Conservation (phyloP, 805 yeast species). For the Candida sakaeoensis region DNA sequence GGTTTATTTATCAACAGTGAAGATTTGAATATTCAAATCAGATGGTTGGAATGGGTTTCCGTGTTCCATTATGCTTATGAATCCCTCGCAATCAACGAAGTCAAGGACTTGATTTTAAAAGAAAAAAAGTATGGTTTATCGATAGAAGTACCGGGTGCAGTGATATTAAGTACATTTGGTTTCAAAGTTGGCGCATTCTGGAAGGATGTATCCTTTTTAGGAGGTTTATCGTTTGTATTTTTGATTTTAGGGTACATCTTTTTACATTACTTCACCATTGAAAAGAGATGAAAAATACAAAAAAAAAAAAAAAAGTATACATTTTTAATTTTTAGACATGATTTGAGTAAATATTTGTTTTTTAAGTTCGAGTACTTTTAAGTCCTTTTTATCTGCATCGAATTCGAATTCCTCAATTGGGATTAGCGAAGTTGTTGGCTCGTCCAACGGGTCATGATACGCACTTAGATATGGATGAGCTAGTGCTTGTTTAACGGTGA, state of each 20-base stretch:
- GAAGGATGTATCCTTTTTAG: constrained; percentile 60
- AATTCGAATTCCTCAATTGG: constrained; percentile 24
- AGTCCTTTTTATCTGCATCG: constrained; percentile 61
- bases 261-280: constrained; percentile 70
- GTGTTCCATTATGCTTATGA: constrained; percentile 96
- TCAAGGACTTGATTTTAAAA: constrained; percentile 73
- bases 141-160: constrained; percentile 97
- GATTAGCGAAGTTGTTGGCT: constrained; percentile 25
- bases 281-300: constrained; percentile 51
- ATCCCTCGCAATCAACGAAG: constrained; percentile 88
- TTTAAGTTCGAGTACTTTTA: constrained; percentile 65
- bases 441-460: constrained; percentile 57
- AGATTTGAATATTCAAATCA: constrained; percentile 46
- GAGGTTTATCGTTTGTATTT: constrained; percentile 55
- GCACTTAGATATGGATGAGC: constrained; percentile 82
- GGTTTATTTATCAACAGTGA: constrained; percentile 90
- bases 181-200: constrained; percentile 76
- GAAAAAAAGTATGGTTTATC: constrained; percentile 91
- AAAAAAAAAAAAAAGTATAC: no score
- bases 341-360: constrained; percentile 71
- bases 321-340: constrained; percentile 36
- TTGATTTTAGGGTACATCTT: constrained; percentile 69
- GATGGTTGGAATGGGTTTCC: constrained; percentile 78
- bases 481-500: constrained; percentile 84
- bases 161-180: constrained; percentile 92